These are phyloP conservation scores for Schizophyllum amplum DNA, from an alignment of 1,284 basidiomycete genomes.

Conservation along the genomic window DNA sequence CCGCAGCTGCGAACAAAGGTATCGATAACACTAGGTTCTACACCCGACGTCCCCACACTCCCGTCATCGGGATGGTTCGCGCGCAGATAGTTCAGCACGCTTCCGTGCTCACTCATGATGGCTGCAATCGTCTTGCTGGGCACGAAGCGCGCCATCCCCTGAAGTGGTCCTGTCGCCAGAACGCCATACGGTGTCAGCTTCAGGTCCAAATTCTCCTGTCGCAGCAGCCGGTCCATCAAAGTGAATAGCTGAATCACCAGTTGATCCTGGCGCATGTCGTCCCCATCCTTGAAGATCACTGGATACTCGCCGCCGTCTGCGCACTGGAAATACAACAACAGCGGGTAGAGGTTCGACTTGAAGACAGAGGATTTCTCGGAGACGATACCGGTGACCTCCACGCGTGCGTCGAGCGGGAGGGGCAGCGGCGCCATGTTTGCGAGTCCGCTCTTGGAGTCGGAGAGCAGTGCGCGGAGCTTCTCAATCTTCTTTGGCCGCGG, in stretches of 20 bases:
- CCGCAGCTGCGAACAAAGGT: slow-evolving; percentile 97
- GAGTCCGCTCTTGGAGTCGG: slow-evolving; percentile 80
- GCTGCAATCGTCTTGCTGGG: slow-evolving; percentile 92
- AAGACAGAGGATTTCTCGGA: slow-evolving; percentile 93
- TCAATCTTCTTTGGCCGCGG: slow-evolving; percentile 96
- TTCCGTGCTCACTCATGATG: slow-evolving; percentile 91
- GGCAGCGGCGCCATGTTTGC: slow-evolving; percentile 72
- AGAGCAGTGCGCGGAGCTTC: slow-evolving; percentile 76
- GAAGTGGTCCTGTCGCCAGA: slow-evolving; percentile 84
- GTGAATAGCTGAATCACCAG: slow-evolving; percentile 96
- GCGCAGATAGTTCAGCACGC: slow-evolving; percentile 82
- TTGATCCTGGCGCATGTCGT: slow-evolving; percentile 97
- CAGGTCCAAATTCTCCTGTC: slow-evolving; percentile 94
- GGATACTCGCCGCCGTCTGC: slow-evolving; percentile 76
- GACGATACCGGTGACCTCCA: slow-evolving; percentile 79
- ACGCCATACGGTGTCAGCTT: slow-evolving; percentile 92
- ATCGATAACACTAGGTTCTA: slow-evolving; percentile 88
- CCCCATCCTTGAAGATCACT: slow-evolving; percentile 98
- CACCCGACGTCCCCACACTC: slow-evolving; percentile 87
- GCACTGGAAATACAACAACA: slow-evolving; percentile 86
- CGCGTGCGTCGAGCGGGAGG: slow-evolving; percentile 81
- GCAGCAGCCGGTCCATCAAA: slow-evolving; percentile 89
- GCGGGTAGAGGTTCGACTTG: slow-evolving; percentile 94
- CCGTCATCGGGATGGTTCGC: slow-evolving; percentile 86
- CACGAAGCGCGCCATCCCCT: slow-evolving; percentile 97